A percentile compares a stretch with the other conserved stretches of the same genome.
Evolutionary conservation across 2,329 filamentous ascomycete genomes (phyloP).

Genomic region (Colletotrichum tropicicola): DNA sequence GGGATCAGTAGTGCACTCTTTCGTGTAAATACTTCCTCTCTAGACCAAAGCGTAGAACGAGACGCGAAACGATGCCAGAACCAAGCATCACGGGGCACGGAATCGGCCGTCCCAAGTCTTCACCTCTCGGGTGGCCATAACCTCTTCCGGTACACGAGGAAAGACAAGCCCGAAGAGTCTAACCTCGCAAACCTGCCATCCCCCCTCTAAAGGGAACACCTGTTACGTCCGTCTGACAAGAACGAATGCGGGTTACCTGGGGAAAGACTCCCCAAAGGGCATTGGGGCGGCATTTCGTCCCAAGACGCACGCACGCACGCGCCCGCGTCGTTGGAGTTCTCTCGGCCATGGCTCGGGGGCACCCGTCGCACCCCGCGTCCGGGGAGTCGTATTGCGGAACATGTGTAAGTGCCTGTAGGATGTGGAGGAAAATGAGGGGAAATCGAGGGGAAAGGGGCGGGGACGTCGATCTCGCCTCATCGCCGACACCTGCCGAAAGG

Average conservation of each 20-base stretch:
- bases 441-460: background rate
- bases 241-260: background rate
- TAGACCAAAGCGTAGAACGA: background rate
- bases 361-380: background rate
- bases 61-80: too few relatives aligned
- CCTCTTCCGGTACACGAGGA: background rate
- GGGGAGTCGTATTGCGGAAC: background rate
- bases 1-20: background rate
- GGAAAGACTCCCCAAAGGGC: background rate
- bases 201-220: background rate
- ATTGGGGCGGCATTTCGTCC: too few relatives aligned
- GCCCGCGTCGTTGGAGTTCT: background rate
- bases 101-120: background rate
- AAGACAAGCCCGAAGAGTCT: too few relatives aligned
- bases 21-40: background rate
- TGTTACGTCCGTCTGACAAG: background rate
- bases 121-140: background rate
- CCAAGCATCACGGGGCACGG: background rate
- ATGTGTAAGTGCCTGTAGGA: background rate
- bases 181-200: background rate
- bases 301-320: too few relatives aligned
- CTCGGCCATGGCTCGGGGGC: background rate
- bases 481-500: constrained; percentile 9
- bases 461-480: background rate
- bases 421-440: constrained; percentile 10